Conservation (phyloP, 495 filamentous ascomycete species). For the Penicillium bialowiezense region DNA sequence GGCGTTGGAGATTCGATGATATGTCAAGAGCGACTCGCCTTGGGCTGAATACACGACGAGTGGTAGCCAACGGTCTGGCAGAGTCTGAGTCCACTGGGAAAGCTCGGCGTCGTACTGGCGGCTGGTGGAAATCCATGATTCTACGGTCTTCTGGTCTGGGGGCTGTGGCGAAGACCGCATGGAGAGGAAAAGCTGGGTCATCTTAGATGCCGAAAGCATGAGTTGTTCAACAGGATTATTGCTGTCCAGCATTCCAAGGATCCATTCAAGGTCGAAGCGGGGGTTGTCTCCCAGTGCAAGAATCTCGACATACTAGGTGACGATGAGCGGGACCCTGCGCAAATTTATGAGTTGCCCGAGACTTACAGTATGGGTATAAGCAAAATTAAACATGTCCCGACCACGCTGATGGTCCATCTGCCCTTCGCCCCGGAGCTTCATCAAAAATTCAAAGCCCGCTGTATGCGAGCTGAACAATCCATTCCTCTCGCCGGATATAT, state of each 20-base stretch:
- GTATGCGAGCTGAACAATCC: conserved; percentile 42
- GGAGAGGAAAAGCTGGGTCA: conserved; percentile 30
- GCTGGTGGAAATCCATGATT: conserved; percentile 25
- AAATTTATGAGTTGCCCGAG: background rate
- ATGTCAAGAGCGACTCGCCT: conserved; percentile 36
- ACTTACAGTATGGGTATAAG: conserved; percentile 41
- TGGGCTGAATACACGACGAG: conserved; percentile 31
- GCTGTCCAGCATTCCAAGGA: conserved; percentile 24
- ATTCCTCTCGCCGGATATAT: conserved; percentile 40
- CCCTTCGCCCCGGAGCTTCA: conserved; percentile 33
- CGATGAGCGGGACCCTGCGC: conserved; percentile 1
- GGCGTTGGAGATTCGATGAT: conserved; percentile 27
- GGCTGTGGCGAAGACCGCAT: conserved; percentile 15
- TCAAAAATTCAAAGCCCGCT: conserved; percentile 40
- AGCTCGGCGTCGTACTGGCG: conserved; percentile 31
- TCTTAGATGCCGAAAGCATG: conserved; percentile 31
- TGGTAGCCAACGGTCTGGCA: conserved; percentile 40
- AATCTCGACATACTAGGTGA: conserved; percentile 35
- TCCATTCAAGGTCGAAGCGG: conserved; percentile 31
- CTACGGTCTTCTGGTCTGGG: conserved; percentile 16
- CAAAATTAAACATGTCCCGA: conserved; percentile 43
- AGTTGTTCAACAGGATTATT: conserved; percentile 38
- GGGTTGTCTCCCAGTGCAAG: conserved; percentile 37
- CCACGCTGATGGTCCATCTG: conserved; percentile 33
- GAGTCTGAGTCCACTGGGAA: conserved; percentile 31